These are phyloP conservation scores for Neurospora sp. DNA, from an alignment of 495 filamentous ascomycete genomes.

Conservation along the genomic window DNA sequence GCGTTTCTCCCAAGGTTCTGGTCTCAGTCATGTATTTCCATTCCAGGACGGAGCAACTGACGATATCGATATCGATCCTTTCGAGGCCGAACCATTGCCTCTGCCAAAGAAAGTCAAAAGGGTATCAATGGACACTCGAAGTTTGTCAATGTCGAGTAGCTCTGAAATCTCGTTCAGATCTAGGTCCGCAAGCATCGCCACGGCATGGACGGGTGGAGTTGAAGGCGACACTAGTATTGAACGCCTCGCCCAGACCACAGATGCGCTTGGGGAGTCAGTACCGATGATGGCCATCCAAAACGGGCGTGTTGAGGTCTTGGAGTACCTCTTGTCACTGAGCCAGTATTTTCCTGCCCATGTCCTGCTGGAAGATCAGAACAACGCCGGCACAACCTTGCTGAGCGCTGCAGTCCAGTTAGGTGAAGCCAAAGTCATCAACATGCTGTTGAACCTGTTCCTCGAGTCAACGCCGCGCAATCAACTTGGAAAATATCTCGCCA, in stretches of 20 bases:
- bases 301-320: conserved; percentile 54
- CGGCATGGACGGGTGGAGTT: conserved; percentile 51
- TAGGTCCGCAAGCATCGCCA: conserved; percentile 63
- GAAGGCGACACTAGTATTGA: conserved; percentile 83
- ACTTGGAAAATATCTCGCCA: conserved; percentile 54
- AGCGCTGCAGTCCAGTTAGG: conserved; percentile 90
- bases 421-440: conserved; percentile 61
- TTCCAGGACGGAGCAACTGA: conserved; percentile 51
- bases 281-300: conserved; percentile 94
- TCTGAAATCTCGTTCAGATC: conserved; percentile 72
- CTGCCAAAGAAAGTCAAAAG: conserved; percentile 53
- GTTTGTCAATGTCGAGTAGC: conserved; percentile 83
- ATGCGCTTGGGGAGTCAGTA: conserved; percentile 72
- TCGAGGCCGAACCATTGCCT: conserved; percentile 23
- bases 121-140: conserved; percentile 80
- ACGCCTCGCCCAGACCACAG: conserved; percentile 69
- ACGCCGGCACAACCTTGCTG: conserved; percentile 79
- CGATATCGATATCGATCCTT: conserved; percentile 22
- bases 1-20: conserved; percentile 45
- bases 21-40: conserved; percentile 80
- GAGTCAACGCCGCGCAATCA: conserved; percentile 28
- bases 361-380: conserved; percentile 74
- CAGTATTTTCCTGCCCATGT: conserved; percentile 59
- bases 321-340: conserved; percentile 65
- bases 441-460: conserved; percentile 54